A percentile compares a stretch with the other conserved stretches of the same genome.
These are phyloP conservation scores for Leishmania amazonensis DNA, from an alignment of 208 protist species.

Conservation along the genomic window DNA sequence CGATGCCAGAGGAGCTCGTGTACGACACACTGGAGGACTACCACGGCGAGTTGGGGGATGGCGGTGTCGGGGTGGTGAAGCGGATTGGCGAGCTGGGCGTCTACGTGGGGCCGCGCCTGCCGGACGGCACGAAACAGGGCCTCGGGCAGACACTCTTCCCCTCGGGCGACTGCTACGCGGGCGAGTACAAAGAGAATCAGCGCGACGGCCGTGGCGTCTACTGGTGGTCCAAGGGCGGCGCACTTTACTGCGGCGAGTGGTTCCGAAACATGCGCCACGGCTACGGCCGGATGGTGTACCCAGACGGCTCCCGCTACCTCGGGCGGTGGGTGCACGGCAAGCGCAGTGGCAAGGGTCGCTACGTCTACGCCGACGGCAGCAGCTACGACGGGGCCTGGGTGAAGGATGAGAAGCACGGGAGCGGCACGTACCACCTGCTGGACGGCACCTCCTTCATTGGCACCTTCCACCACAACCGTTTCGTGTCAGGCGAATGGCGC, in stretches of 20 bases:
- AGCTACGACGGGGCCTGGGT: conserved; percentile 85
- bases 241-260: conserved; percentile 82
- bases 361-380: conserved; percentile 85
- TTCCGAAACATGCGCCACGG: conserved; percentile 70
- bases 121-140: conserved; percentile 86
- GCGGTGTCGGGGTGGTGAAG: conserved; percentile 76
- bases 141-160: conserved; percentile 87
- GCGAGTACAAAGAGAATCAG: conserved; percentile 82
- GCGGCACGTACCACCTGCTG: conserved; percentile 71
- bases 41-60: conserved; percentile 83
- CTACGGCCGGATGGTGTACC: conserved; percentile 86
- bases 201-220: conserved; percentile 80
- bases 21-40: conserved; percentile 82
- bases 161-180: conserved; percentile 86
- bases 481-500: conserved; percentile 82
- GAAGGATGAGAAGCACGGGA: conserved; percentile 76
- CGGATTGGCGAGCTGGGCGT: conserved; percentile 91
- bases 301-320: conserved; percentile 82
- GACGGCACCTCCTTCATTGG: conserved; percentile 76
- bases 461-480: conserved; percentile 76
- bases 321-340: conserved; percentile 70
- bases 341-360: conserved; percentile 76
- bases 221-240: conserved; percentile 63
- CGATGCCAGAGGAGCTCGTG: conserved; percentile 84
- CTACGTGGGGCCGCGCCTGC: conserved; percentile 67